These are phyloP conservation scores for Annulohypoxylon stygium DNA, from an alignment of 495 filamentous ascomycete species.

Conservation along the genomic window DNA sequence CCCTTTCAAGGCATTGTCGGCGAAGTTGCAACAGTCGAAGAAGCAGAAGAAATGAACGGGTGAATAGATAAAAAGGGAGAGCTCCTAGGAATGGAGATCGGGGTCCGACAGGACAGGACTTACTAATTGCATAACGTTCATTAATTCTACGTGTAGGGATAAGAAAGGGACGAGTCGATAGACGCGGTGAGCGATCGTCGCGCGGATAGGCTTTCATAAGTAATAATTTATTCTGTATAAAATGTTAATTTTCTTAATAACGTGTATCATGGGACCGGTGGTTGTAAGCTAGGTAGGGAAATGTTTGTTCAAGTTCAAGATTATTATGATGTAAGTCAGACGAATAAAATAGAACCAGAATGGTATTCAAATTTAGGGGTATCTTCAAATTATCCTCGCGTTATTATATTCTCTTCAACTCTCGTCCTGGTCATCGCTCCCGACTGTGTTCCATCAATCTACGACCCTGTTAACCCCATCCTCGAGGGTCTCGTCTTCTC, in stretches of 20 bases:
- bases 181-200: neutral
- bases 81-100: neutral
- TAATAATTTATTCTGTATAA: slow-evolving; percentile 4
- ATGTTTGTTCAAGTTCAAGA: neutral
- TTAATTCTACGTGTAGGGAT: slow-evolving; percentile 2
- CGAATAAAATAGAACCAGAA: neutral
- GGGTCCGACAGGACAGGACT: neutral
- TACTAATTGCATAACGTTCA: neutral
- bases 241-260: neutral
- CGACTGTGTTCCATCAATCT: neutral
- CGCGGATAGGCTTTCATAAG: neutral
- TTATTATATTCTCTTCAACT: neutral
- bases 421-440: neutral
- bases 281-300: neutral
- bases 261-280: no score
- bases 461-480: slow-evolving; percentile 7
- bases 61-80: neutral
- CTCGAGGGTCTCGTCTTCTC: neutral
- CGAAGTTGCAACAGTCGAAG: slow-evolving; percentile 27
- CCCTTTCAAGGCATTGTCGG: slow-evolving; percentile 23
- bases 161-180: slow-evolving; percentile 1
- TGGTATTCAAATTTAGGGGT: slow-evolving; percentile 11
- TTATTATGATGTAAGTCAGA: no score
- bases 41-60: neutral
- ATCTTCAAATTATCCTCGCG: slow-evolving; percentile 17